phyloP scores from a whole-genome alignment of 768 basidiomycete species.

The Termitomyces sp. region DNA sequence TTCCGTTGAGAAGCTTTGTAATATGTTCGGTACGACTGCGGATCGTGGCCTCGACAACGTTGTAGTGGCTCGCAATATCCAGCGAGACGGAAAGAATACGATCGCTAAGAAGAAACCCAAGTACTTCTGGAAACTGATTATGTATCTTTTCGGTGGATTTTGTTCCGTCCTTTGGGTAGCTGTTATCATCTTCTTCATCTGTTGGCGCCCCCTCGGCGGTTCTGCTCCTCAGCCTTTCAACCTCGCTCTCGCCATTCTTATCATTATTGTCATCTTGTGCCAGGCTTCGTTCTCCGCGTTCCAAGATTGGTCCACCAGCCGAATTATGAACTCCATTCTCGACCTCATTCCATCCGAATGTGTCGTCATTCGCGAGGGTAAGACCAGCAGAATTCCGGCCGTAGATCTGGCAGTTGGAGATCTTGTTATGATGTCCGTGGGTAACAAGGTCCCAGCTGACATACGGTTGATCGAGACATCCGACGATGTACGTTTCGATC shows the following conservation, averaged over 20 bases:
- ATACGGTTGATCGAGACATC: conserved; percentile 47
- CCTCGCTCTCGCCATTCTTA: conserved; percentile 10
- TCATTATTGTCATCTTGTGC: conserved; percentile 4
- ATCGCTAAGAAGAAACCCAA: conserved; percentile 1
- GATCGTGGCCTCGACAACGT: conserved; percentile 7
- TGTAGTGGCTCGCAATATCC: conserved; percentile 2
- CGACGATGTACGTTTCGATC: conserved; percentile 45
- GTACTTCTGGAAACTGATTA: conserved; percentile 6
- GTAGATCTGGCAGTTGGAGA: conserved; percentile 10
- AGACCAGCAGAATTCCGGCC: conserved; percentile 6
- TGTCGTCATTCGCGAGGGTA: conserved; percentile 8
- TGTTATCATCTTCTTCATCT: conserved; percentile 11
- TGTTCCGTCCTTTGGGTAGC: conserved; percentile 11
- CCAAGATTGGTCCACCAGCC: conserved; percentile 9
- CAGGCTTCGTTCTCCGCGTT: conserved; percentile 10
- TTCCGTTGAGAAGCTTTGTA: conserved; percentile 4
- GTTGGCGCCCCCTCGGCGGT: conserved; percentile 7
- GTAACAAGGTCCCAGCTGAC: conserved; percentile 25
- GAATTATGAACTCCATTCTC: conserved; percentile 14
- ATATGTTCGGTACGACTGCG: conserved; percentile 5
- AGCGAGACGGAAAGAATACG: conserved; percentile 10
- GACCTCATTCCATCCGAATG: conserved; percentile 10
- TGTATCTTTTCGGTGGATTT: conserved; percentile 10
- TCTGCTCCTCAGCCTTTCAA: conserved; percentile 6
- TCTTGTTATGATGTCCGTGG: conserved; percentile 5